Conservation (phyloP, 1,284 basidiomycete species). For the Tremellales sp. region DNA sequence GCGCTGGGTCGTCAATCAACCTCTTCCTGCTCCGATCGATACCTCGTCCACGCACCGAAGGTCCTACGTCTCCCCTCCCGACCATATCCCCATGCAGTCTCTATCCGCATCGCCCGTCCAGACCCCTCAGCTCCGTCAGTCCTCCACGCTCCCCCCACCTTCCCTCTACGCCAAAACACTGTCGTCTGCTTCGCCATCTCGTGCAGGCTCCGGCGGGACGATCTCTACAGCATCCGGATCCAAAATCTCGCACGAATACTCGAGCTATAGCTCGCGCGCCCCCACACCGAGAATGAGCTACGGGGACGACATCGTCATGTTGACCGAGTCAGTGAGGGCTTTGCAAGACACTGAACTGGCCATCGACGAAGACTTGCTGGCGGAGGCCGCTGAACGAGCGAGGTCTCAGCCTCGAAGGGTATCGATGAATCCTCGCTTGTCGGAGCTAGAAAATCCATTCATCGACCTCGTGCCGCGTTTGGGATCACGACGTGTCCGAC, state of each 20-base stretch:
- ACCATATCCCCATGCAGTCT: background rate
- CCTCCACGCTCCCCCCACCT: slow-evolving; percentile 1
- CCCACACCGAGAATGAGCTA: background rate
- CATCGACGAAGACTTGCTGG: slow-evolving; percentile 30
- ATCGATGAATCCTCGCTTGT: slow-evolving; percentile 32
- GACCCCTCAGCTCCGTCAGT: slow-evolving; percentile 2
- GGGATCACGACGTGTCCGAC: slow-evolving; percentile 35
- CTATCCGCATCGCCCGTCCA: slow-evolving; percentile 1
- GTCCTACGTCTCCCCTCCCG: slow-evolving; percentile 1
- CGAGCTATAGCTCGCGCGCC: background rate
- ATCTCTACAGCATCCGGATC: background rate
- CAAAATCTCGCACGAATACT: background rate
- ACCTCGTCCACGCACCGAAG: slow-evolving; percentile 6
- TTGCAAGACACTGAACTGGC: slow-evolving; percentile 44
- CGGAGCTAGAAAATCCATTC: slow-evolving; percentile 38
- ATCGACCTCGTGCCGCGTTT: slow-evolving; percentile 28
- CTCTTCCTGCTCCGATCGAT: slow-evolving; percentile 7
- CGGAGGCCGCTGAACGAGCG: slow-evolving; percentile 6
- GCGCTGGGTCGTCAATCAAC: slow-evolving; percentile 42
- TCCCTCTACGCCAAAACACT: background rate
- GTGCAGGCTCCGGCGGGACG: background rate
- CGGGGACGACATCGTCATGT: slow-evolving; percentile 19
- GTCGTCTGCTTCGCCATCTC: background rate
- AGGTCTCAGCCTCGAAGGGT: slow-evolving; percentile 14
- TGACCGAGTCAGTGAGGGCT: slow-evolving; percentile 36